phyloP scores from a whole-genome alignment of 169 alveolate genomes.

The Plasmodium vivax region DNA sequence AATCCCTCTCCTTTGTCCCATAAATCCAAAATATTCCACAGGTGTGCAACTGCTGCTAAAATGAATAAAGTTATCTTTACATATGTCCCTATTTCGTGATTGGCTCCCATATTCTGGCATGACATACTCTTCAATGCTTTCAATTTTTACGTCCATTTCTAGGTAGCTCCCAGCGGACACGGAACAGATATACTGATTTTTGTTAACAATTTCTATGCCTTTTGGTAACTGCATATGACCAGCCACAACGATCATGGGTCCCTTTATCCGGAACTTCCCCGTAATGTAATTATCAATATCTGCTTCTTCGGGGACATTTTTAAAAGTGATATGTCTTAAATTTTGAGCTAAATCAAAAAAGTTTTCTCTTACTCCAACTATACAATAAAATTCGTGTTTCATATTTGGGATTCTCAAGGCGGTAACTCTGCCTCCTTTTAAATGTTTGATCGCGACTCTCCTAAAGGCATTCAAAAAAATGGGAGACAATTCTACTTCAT shows the following conservation, averaged over 20 bases:
- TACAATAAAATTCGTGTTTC: conserved; percentile 84
- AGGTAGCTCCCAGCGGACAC: conserved; percentile 84
- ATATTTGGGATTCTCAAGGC: conserved; percentile 87
- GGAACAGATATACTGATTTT: conserved; percentile 87
- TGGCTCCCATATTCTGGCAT: conserved; percentile 89
- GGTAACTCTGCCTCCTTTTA: conserved; percentile 87
- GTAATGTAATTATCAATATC: conserved; percentile 83
- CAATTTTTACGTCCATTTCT: conserved; percentile 89
- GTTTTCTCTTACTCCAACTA: conserved; percentile 86
- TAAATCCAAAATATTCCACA: conserved; percentile 85
- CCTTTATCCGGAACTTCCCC: conserved; percentile 83
- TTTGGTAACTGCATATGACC: conserved; percentile 86
- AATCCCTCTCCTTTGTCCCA: conserved; percentile 88
- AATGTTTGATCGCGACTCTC: conserved; percentile 84
- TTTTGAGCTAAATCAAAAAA: conserved; percentile 84
- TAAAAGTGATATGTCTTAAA: conserved; percentile 83
- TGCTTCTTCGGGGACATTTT: conserved; percentile 84
- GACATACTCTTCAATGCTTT: conserved; percentile 85
- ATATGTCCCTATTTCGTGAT: conserved; percentile 87
- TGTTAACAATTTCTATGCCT: conserved; percentile 85
- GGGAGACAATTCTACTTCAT: conserved; percentile 85
- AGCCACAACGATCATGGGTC: conserved; percentile 91
- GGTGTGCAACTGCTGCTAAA: conserved; percentile 86
- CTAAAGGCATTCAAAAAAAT: conserved; percentile 87
- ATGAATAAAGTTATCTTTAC: conserved; percentile 88